Evolutionary conservation across 176 grass and related monocot genomes (phyloP), one percentile per base, ranked within the genome.

Genomic region (Chloris gayana): DNA sequence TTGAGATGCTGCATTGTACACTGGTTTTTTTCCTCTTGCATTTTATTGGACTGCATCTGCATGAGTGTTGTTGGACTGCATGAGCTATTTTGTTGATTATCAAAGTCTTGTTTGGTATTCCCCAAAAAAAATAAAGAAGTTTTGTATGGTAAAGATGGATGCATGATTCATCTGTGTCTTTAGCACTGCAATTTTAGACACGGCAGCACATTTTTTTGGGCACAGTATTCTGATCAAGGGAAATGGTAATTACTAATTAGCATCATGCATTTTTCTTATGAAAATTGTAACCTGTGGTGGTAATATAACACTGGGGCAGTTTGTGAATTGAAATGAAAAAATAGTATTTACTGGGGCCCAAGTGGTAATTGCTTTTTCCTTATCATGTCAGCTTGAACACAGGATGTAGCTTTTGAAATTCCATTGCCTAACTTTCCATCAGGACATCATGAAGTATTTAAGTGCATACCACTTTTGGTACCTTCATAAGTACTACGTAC

Each of bases 1-100:
- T 85, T 74, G 63, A 34, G 17, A 68, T 75, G 51, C 38, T 72
- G 37, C 73, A 77, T 72, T 82, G 33, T 45, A 21, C 0, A 64
- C 64, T 70, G 41, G 41, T 4, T 26, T 22, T 26, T 7, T n/a
- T 82, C 38, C 6, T 34, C 27, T 33, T 22, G 25, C 56, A 54
- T 76, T 87, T 1, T 64, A 9, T 46, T 72, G 33, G 15, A 30
- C 10, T 15, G 17, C 7, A 27, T 4, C 35, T 62, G 56, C 38
- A 6, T 67, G 34, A 38, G 7, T 67, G 6, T 14, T 14, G 54
- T 77, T 66, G 4, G 21, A 24, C 21, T 82, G 58, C 35, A 46
- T 38, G 13, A 4, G 1, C 46, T 24, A 10, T 8, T 58, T 79
- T 18, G 14, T 15, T 7, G 0, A 24, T 11, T 29, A 41, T n/a